These are phyloP conservation scores for Rubus idaeus DNA, from an alignment of 306 rosid genomes.

Conservation along the genomic window DNA sequence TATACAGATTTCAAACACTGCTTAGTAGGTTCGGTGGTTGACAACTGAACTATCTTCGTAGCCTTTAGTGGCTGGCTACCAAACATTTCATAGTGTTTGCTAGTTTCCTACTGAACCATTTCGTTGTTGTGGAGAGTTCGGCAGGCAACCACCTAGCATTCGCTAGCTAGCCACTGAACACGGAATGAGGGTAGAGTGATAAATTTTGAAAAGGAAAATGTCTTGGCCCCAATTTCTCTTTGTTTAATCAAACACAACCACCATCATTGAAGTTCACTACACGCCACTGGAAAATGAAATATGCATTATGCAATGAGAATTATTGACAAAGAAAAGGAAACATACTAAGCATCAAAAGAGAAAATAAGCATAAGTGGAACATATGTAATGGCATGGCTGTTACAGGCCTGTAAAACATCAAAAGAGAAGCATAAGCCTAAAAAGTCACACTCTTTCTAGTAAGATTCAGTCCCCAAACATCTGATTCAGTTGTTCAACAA, in stretches of 20 bases:
- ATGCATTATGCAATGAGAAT: not conserved
- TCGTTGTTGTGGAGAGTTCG: not conserved
- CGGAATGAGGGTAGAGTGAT: not conserved
- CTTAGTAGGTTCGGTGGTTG: not conserved
- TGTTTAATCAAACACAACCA: not conserved
- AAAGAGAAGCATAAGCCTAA: not conserved
- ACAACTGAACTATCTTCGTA: too few relatives aligned
- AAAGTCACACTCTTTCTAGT: too few relatives aligned
- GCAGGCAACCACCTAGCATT: not conserved
- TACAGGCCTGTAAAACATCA: constrained; percentile 68
- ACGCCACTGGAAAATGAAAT: not conserved
- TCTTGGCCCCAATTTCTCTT: not conserved
- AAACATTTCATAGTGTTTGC: not conserved
- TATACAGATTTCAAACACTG: not conserved
- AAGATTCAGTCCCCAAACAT: not conserved
- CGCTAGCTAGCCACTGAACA: not conserved
- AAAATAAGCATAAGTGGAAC: constrained; percentile 82
- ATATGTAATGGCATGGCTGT: constrained; percentile 62
- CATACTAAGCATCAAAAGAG: too few relatives aligned
- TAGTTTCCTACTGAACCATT: not conserved
- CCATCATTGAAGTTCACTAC: not conserved
- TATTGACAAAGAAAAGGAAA: constrained; percentile 7
- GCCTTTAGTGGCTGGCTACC: not conserved
- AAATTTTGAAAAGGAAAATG: not conserved
- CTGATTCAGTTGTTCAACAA: not conserved